Percentiles rank a stretch among this genome's conserved stretches.
phyloP scores from a whole-genome alignment of 148 eudicot genomes.

The Vaccinium corymbosum region DNA sequence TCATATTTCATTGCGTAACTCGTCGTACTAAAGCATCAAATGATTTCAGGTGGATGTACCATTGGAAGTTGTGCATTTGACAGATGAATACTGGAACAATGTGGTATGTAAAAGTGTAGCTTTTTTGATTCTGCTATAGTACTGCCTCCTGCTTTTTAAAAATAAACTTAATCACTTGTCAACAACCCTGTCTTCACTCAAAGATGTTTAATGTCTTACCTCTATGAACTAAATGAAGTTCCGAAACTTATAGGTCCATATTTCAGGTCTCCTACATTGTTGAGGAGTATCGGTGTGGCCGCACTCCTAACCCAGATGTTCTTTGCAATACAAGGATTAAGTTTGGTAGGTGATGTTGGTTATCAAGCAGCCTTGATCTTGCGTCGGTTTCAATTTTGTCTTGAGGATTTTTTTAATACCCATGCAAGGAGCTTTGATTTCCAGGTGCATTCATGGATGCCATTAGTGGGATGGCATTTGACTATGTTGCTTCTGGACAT shows the following conservation, averaged over 20 bases:
- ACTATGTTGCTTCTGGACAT: constrained; percentile 94
- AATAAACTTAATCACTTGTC: not conserved
- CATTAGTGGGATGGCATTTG: constrained; percentile 63
- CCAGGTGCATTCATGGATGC: constrained; percentile 96
- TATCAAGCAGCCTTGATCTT: not conserved
- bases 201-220: not conserved
- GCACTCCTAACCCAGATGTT: constrained; percentile 98
- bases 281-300: constrained; percentile 85
- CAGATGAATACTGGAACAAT: constrained; percentile 94
- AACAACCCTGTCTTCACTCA: not conserved
- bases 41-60: constrained; percentile 79
- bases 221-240: constrained; percentile 14
- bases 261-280: constrained; percentile 89
- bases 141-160: not conserved
- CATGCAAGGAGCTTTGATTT: constrained; percentile 10
- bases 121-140: not conserved
- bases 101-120: constrained; percentile 51
- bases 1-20: not conserved
- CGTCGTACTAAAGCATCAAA: constrained; percentile 15
- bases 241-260: constrained; percentile 24
- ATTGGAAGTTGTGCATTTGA: constrained; percentile 86
- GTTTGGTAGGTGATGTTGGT: constrained; percentile 56
- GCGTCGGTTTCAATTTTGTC: not conserved
- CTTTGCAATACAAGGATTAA: constrained; percentile 97
- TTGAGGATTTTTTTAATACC: not conserved